Evolutionary conservation across 164 flowering plant genomes (phyloP).

Genomic region (Magnolia kwangsiensis): DNA sequence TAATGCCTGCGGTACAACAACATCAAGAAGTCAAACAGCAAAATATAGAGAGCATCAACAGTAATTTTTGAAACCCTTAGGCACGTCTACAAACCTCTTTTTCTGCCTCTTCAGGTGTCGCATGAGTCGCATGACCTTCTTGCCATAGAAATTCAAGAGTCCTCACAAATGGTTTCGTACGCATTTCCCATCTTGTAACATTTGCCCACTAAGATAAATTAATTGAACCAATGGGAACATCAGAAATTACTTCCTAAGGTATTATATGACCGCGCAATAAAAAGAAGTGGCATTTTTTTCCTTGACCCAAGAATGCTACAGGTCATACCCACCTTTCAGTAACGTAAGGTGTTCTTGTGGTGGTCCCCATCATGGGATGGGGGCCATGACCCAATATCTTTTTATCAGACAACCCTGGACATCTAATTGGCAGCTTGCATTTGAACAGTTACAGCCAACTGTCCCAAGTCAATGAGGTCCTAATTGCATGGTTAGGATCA

Average conservation of each 20-base stretch:
- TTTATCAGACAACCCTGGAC: not conserved
- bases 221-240: not conserved
- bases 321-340: not conserved
- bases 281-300: not conserved
- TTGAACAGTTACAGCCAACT: not conserved
- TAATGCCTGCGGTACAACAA: slow-evolving; percentile 61
- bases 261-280: too few relatives aligned
- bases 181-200: slow-evolving; percentile 99
- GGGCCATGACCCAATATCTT: not conserved
- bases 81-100: slow-evolving; percentile 55
- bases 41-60: not conserved
- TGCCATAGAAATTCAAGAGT: slow-evolving; percentile 99
- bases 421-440: not conserved
- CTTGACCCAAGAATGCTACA: not conserved
- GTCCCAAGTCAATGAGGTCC: too few relatives aligned
- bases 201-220: slow-evolving; percentile 77
- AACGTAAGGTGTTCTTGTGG: not conserved
- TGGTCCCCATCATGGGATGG: too few relatives aligned
- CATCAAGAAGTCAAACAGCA: slow-evolving; percentile 18
- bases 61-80: not conserved
- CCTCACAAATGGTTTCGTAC: slow-evolving; percentile 96
- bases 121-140: slow-evolving; percentile 99
- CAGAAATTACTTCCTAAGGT: not conserved
- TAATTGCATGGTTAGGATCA: too few relatives aligned
- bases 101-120: slow-evolving; percentile 91